phyloP scores from a whole-genome alignment of 1,284 basidiomycete genomes.

The Ganoderma resinaceum region DNA sequence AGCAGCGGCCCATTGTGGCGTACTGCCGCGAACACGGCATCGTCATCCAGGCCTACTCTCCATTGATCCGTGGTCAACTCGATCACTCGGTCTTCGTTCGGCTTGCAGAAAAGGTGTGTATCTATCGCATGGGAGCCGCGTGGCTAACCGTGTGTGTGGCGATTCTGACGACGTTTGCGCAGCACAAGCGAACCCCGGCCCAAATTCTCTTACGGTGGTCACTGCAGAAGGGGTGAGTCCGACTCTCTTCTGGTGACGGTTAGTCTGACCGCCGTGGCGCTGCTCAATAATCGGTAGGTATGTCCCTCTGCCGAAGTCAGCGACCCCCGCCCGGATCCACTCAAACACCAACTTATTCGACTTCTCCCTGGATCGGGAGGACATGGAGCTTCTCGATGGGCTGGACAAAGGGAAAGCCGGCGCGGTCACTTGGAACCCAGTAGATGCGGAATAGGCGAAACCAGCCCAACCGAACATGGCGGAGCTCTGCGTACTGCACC shows the following conservation, averaged over 20 bases:
- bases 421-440: slow-evolving; percentile 59
- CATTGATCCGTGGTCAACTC: slow-evolving; percentile 55
- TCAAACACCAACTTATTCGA: slow-evolving; percentile 61
- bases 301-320: slow-evolving; percentile 63
- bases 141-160: neutral
- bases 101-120: slow-evolving; percentile 51
- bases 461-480: neutral
- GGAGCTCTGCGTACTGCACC: neutral
- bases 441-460: slow-evolving; percentile 41
- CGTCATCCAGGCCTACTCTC: slow-evolving; percentile 73
- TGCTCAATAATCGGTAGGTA: slow-evolving; percentile 41
- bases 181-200: slow-evolving; percentile 56
- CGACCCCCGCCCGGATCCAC: slow-evolving; percentile 55
- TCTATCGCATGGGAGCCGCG: neutral
- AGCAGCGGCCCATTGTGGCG: slow-evolving; percentile 79
- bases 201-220: slow-evolving; percentile 77
- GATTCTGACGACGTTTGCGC: slow-evolving; percentile 23
- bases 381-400: slow-evolving; percentile 56
- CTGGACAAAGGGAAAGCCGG: slow-evolving; percentile 57
- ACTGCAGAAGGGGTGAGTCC: slow-evolving; percentile 56
- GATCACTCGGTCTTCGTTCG: slow-evolving; percentile 49
- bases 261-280: neutral
- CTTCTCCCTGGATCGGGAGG: slow-evolving; percentile 57
- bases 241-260: neutral
- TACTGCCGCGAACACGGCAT: slow-evolving; percentile 78